These are phyloP conservation scores for Globisporangium lucens DNA, from an alignment of 352 stramenopile genomes.

Conservation along the genomic window DNA sequence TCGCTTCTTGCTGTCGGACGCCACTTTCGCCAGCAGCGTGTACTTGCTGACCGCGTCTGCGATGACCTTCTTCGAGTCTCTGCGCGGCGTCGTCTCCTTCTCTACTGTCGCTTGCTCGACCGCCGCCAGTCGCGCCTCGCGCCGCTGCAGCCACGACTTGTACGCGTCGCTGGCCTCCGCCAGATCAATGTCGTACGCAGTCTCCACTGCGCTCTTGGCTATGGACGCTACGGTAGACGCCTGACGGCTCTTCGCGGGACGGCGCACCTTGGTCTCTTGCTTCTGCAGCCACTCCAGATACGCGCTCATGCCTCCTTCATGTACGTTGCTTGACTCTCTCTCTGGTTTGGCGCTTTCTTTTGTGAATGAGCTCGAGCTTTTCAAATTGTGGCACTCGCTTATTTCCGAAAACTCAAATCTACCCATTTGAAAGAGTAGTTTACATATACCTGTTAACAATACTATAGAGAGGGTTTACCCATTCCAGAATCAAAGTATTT, in stretches of 20 bases:
- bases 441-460: not conserved
- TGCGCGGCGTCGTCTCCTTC: slow-evolving; percentile 1
- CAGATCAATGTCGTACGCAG: slow-evolving; percentile 6
- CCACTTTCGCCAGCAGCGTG: not conserved
- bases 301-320: slow-evolving; percentile 11
- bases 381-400: not conserved
- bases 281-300: slow-evolving; percentile 48
- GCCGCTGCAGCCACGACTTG: slow-evolving; percentile 12
- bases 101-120: not conserved
- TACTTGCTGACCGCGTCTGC: slow-evolving; percentile 4
- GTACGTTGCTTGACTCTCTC: not conserved
- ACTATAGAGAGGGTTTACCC: not conserved
- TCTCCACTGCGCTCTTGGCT: not conserved
- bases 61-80: slow-evolving; percentile 8
- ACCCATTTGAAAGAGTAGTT: not conserved
- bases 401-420: not conserved
- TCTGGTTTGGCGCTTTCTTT: slow-evolving; percentile 3
- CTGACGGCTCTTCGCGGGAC: not conserved
- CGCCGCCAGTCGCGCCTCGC: not conserved
- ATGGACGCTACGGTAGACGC: not conserved
- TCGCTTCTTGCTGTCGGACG: slow-evolving; percentile 6
- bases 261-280: slow-evolving; percentile 30
- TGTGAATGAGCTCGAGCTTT: not conserved
- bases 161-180: slow-evolving; percentile 13
- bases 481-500: slow-evolving; percentile 1